Evolutionary conservation across 192 early-diverging fungal genomes (phyloP), one percentile per base, ranked within the genome.

Genomic region (Nowakowskiella sp.): DNA sequence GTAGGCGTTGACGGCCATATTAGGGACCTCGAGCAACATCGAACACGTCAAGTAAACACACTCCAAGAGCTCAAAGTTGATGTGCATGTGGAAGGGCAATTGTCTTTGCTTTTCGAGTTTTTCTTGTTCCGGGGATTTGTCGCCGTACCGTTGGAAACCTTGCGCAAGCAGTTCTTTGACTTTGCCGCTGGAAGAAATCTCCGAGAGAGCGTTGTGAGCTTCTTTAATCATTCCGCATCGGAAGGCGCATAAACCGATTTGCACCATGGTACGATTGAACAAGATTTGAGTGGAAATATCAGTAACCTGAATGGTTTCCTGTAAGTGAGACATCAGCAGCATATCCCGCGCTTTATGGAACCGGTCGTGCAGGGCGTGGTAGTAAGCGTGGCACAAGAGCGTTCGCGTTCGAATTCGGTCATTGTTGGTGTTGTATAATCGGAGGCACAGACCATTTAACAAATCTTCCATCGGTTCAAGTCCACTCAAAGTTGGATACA

Each of bases 81-180:
- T 92, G 75, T 94, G 92, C 87, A 97, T 93, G 75, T 99, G 95
- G 88, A 97, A 97, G 21, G 95, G 95, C 59, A 99, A 73, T 77
- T 96, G 94, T 53, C 95, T 79, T 73, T 86, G 88, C 61, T 90
- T 87, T 68, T 95, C 91, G 19, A 92, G 75, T 59, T 85, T 78
- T 70, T 97, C 95, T 58, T 92, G 85, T 61, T 92, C 92, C 0
- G 88, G 81, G 19, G 92, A 85, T 57, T 85, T 76, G 70, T 91
- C 84, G 32, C 79, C 78, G 60, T 78, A 84, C 55, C 82, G 81
- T 66, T 85, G 84, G 32, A 83, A 60, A 47, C 88, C 89, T 69
- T 97, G 94, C 0, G 92, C 92, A 44, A 99, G 71, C 36, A 99
- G 78, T 70, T 99, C 96, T 76, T 90, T 90, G 8, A 71, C 68